Evolutionary conservation across 2,329 filamentous ascomycete species (phyloP).

Genomic region (Trichoderma cornu-damae): DNA sequence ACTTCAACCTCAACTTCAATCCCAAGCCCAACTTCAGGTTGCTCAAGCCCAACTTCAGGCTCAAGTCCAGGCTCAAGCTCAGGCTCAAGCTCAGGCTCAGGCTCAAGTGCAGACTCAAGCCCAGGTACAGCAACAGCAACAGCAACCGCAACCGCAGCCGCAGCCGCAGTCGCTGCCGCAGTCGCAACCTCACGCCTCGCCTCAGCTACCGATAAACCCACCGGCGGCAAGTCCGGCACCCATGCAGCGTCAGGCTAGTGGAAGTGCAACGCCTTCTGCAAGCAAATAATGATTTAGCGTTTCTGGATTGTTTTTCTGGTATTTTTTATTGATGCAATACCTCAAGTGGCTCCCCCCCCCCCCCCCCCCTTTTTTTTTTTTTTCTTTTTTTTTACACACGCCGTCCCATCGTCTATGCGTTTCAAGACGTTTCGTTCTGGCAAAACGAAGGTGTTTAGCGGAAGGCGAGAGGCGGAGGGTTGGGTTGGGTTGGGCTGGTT

Average conservation of each 20-base stretch:
- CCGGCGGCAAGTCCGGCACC: constrained; percentile 22
- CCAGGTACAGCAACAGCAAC: constrained; percentile 32
- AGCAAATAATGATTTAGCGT: constrained; percentile 22
- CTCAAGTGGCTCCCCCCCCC: not conserved
- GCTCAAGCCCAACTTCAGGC: constrained; percentile 62
- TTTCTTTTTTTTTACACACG: not conserved
- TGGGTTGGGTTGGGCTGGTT: constrained; percentile 1
- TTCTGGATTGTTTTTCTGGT: not conserved
- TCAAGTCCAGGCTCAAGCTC: constrained; percentile 48
- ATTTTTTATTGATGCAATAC: not conserved
- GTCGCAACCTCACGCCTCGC: constrained; percentile 21
- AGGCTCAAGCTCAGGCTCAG: constrained; percentile 54
- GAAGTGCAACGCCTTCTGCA: constrained; percentile 37
- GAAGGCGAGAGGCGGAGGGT: not conserved
- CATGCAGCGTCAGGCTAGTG: constrained; percentile 35
- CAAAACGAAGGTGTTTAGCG: constrained; percentile 1
- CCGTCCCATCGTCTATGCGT: not conserved
- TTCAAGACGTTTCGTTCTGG: not conserved
- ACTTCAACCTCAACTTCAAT: constrained; percentile 13
- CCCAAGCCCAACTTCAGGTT: constrained; percentile 16
- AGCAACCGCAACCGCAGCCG: constrained; percentile 24
- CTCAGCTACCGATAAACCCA: constrained; percentile 15
- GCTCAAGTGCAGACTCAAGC: constrained; percentile 47
- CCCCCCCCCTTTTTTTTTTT: not conserved
- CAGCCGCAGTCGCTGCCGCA: constrained; percentile 21